Evolutionary conservation across 345 rosid species (phyloP), one percentile per base, ranked within the genome.

Genomic region (Trapa bicornis): DNA sequence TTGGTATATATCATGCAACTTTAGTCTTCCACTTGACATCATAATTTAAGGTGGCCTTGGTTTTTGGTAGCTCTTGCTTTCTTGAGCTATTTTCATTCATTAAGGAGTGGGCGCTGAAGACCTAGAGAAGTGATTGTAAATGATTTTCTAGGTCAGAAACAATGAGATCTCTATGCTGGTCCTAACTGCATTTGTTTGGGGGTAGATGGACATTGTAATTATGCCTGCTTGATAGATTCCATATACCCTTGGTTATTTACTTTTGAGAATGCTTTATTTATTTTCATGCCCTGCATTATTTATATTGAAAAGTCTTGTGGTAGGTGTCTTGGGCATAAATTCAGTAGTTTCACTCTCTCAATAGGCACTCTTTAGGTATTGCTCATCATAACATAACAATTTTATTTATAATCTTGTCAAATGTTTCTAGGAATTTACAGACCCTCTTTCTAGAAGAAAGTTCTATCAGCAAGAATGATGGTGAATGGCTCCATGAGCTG

Each of bases 401-500:
- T 17, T 32, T 33, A 32, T 37, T 15, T 10, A 22, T 8, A 10
- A 68, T 56, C 65, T 53, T 58, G 39, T 11, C 68, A 64, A 64
- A 61, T 71, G 47, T 50, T 42, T 72, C 16, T 87, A 95, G 99
- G 87, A 86, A 81, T 56, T 71, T 95, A 70, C 86, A 70, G 71
- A 86, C 89, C 22, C 81, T 95, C 69, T 80, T 86, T 71, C 73
- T 95, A 85, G 99, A 95, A 74, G 97, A 89, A 80, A 89, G 96
- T 72, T 41, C 77, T 52, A 83, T 89, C 67, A 0, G 4, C 42
- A 93, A 89, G 79, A 86, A 62, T 7, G 97, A 91, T 70, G 96
- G 96, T 52, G 68, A 73, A 0, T 95, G 99, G 99, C 90, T 94
- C 65, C 93, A 89, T 60, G 93, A 89, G 80, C 87, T 95, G 73